These are phyloP conservation scores for Salinomyces thailandicus DNA, from an alignment of 2,329 filamentous ascomycete genomes.

Conservation along the genomic window DNA sequence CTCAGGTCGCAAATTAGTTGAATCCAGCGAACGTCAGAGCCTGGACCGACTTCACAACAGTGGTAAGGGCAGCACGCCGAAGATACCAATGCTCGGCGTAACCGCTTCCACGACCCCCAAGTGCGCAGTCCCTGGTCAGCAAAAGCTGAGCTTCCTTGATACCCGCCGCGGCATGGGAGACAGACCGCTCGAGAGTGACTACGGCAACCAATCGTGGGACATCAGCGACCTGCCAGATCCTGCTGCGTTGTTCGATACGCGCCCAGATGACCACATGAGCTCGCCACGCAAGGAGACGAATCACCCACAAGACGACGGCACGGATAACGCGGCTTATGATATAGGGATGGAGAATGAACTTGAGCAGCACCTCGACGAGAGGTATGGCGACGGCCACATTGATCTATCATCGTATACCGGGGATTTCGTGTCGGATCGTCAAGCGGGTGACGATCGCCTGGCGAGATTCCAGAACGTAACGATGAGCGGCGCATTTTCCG, in stretches of 20 bases:
- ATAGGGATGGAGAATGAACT: constrained; percentile 2
- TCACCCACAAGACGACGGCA: constrained; percentile 1
- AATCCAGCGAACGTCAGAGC: constrained; percentile 9
- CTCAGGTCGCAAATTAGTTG: constrained; percentile 3
- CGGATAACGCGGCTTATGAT: constrained; percentile 8
- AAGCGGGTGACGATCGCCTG: neutral
- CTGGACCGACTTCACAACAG: constrained; percentile 18
- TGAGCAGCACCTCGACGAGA: neutral
- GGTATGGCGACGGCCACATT: neutral
- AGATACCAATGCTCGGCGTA: constrained; percentile 9
- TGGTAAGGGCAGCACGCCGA: constrained; percentile 12
- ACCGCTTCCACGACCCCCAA: neutral
- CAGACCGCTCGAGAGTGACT: constrained; percentile 12
- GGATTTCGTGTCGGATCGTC: neutral
- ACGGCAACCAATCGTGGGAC: constrained; percentile 8
- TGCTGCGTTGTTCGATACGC: neutral
- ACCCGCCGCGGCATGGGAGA: constrained; percentile 1
- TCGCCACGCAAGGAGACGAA: neutral
- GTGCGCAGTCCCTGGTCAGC: neutral
- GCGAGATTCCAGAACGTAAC: neutral
- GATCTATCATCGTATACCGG: constrained; percentile 4
- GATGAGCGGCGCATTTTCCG: neutral
- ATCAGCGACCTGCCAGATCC: constrained; percentile 1
- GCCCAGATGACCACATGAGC: constrained; percentile 5
- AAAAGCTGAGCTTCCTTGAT: constrained; percentile 6